Base-by-base conservation (phyloP, 768 basidiomycete species). In the Mycena maculata region DNA sequence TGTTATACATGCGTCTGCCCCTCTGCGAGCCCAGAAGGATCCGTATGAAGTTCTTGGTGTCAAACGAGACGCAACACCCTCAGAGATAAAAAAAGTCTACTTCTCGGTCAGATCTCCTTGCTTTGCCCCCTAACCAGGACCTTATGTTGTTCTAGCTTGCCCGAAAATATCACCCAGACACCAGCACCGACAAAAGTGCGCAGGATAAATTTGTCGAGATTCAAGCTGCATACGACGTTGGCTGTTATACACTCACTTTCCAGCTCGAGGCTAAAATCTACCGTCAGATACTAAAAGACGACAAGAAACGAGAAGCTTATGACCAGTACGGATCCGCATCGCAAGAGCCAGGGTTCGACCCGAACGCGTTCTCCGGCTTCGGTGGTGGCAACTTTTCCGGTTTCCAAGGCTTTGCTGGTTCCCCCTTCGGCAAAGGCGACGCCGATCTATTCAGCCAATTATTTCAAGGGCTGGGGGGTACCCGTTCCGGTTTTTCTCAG, bases 71-170 rank as follows among this genome's bases (percentile, higher is more conserved):
- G 93, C 97, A 49, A 84, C 89, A 23, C 77, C 89, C 28, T 87
- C 91, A 23, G 95, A 99, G 71, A 98, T 99, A 74, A 99, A 99
- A 88, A 99, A 99, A 82, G 87, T 88, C 3, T 99, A 99, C 80
- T 99, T 98, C 79, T 86, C 93, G 76, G 97, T 98, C 77, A 74
- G 93, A 78, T 67, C 73, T 67, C 62, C 57, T 28, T 18, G 33
- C 52, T 30, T 60, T 41, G 9, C 28, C 30, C 63, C 41, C 57
- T 30, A 41, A 31, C 30, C 42, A n/a, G 31, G 27, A 71, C 61
- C n/a, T 60, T 67, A 72, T 72, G 58, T 61, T 66, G 60, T 38
- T 69, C 36, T 75, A 98, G 97, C 91, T 99, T 70, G 98, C 98
- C 20, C 93, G 97, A 67, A 97, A 99, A 84, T 98, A 92, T 75